Evolutionary conservation across 2,329 filamentous ascomycete species (phyloP).

Genomic region (Ophiosphaerella herpotricha): DNA sequence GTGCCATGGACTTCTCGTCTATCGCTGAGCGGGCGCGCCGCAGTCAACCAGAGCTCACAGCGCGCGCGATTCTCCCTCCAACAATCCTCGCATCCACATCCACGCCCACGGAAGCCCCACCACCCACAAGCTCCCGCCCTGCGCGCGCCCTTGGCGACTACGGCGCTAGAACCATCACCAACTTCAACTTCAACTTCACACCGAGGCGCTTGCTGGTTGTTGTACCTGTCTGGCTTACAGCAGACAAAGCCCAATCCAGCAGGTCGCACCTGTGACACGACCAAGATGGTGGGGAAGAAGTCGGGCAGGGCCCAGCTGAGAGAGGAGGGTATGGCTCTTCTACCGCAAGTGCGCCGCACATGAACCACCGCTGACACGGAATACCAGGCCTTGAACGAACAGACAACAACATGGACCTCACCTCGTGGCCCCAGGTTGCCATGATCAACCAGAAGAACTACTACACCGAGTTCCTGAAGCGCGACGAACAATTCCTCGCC

Average conservation of each 20-base stretch:
- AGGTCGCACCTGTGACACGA: background rate
- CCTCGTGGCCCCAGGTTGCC: constrained; percentile 87
- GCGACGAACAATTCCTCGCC: constrained; percentile 93
- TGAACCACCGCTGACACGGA: constrained; percentile 10
- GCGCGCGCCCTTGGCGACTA: background rate
- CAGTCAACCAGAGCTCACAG: constrained; percentile 6
- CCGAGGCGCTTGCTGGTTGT: background rate
- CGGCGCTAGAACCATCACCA: background rate
- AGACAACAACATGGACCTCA: constrained; percentile 97
- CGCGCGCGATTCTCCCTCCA: constrained; percentile 5
- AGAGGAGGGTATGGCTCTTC: constrained; percentile 57
- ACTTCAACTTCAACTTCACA: background rate
- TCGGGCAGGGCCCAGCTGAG: constrained; percentile 65
- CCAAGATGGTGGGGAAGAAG: constrained; percentile 67
- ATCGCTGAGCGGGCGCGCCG: constrained; percentile 19
- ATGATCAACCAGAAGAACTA: constrained; percentile 99
- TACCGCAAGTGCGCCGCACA: background rate
- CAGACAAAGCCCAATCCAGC: background rate
- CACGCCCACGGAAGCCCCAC: background rate
- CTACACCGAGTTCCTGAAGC: constrained; percentile 91
- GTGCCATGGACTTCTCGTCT: no score
- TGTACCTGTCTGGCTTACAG: background rate
- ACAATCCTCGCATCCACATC: constrained; percentile 1
- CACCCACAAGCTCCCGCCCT: background rate
- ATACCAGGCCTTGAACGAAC: constrained; percentile 84